Base-by-base conservation (phyloP, 306 rosid species). In the Acacia acuminata region DNA sequence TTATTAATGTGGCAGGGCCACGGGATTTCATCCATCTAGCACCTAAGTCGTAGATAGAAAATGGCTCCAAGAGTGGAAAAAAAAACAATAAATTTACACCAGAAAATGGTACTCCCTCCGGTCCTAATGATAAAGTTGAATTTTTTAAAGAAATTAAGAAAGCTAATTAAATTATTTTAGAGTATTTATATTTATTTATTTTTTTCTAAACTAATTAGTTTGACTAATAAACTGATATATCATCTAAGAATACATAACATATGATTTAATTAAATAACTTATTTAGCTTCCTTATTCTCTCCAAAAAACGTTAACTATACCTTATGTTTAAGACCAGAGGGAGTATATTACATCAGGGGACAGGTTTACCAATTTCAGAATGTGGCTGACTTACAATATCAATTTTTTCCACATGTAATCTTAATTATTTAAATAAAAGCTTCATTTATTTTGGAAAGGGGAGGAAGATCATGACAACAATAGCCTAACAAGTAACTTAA, bases 21-120 rank as follows among this genome's bases (percentile, higher is more conserved):
- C 79, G 19, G 73, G 12, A 56, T 64, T 86, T 71, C 44, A 34
- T 72, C 32, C 76, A 67, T 42, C 53, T 66, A 50, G 72, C 42
- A 75, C 63, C 63, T 68, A 27, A 4, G 63, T 15, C 48, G 27
- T 77, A 44, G 70, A 71, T 55, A 73, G 45, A 77, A 66, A 60
- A 58, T 48, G 56, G 42, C 63, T 69, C 63, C 53, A 42, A 25
- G 9, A n/a, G 34, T 8, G 24, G 40, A 40, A 15, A 60, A 32
- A 32, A 25, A 55, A 51, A 34, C 69, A 36, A 30, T 68, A 48
- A 64, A 51, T 69, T 73, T 73, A 77, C 69, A 83, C 81, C 45
- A 42, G 68, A 67, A 58, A 67, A 65, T 72, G 40, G 73, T 64
- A 45, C 22, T 27, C 27, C 27, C 27, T 27, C 27, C 27, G 27